Percentiles rank a stretch among this genome's conserved stretches.
Evolutionary conservation across 2,329 filamentous ascomycete genomes (phyloP).

Genomic region (Rutstroemia sp.): DNA sequence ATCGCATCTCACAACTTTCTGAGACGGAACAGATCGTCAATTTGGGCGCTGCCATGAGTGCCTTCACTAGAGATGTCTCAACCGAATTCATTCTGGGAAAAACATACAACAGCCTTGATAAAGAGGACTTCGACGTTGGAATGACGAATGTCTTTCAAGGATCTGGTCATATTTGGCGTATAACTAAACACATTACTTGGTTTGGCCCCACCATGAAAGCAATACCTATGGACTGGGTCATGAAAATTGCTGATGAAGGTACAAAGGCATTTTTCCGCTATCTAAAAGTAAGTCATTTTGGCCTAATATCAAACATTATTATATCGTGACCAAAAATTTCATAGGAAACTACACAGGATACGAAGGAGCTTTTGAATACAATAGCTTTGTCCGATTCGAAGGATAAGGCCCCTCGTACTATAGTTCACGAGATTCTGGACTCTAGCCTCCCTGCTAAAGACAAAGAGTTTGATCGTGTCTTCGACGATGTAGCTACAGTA

Average conservation of each 20-base stretch:
- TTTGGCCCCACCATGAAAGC: constrained; percentile 10
- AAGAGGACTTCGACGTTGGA: constrained; percentile 10
- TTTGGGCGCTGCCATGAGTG: constrained; percentile 5
- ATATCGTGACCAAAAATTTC: not conserved
- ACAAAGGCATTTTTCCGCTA: constrained; percentile 5
- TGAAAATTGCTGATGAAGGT: constrained; percentile 8
- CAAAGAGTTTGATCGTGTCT: constrained; percentile 27
- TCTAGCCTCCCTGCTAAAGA: constrained; percentile 27
- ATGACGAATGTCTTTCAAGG: constrained; percentile 9
- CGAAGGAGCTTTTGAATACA: not conserved
- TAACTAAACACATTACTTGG: constrained; percentile 10
- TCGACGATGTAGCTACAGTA: constrained; percentile 28
- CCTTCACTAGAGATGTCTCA: constrained; percentile 5
- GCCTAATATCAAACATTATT: not conserved
- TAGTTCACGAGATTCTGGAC: constrained; percentile 16
- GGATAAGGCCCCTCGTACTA: constrained; percentile 11
- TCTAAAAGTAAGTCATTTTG: not conserved
- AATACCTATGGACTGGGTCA: constrained; percentile 7
- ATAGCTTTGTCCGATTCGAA: not conserved
- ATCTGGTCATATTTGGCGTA: constrained; percentile 8
- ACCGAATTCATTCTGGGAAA: constrained; percentile 9
- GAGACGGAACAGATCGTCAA: not conserved
- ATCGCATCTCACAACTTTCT: not conserved
- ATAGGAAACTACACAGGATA: constrained; percentile 1
- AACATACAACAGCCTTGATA: constrained; percentile 7